Conservation (phyloP, 352 stramenopile genomes). For the Phytophthora palmivora region DNA sequence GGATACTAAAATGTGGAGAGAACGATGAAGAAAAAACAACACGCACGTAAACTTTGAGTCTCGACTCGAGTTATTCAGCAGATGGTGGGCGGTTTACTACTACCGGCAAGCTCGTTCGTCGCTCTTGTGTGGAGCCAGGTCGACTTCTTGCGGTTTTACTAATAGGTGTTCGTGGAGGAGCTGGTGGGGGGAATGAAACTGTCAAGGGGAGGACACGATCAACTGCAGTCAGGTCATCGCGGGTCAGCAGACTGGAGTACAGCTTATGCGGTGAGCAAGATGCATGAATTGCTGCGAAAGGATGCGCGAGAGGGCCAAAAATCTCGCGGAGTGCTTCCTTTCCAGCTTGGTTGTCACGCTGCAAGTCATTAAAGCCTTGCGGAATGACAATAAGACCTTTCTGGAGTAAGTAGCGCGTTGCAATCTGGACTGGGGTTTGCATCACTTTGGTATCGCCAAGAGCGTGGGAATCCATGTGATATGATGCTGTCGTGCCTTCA, state of each 20-base stretch:
- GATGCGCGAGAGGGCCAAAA: slow-evolving; percentile 53
- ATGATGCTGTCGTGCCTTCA: slow-evolving; percentile 37
- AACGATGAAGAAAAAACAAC: slow-evolving; percentile 31
- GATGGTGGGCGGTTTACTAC: slow-evolving; percentile 27
- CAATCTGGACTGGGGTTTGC: slow-evolving; percentile 48
- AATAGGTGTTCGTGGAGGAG: slow-evolving; percentile 20
- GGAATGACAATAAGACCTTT: slow-evolving; percentile 60
- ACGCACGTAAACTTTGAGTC: slow-evolving; percentile 32
- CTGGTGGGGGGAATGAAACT: slow-evolving; percentile 15
- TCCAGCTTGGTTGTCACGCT: slow-evolving; percentile 10
- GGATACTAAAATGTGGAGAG: background rate
- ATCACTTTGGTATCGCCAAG: slow-evolving; percentile 39
- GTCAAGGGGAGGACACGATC: slow-evolving; percentile 44
- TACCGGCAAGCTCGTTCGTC: slow-evolving; percentile 26
- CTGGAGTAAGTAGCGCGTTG: slow-evolving; percentile 58
- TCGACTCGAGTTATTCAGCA: slow-evolving; percentile 38
- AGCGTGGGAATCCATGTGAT: slow-evolving; percentile 38
- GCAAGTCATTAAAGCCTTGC: slow-evolving; percentile 23
- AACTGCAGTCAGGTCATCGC: slow-evolving; percentile 48
- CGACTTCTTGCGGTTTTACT: slow-evolving; percentile 32
- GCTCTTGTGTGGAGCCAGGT: slow-evolving; percentile 38
- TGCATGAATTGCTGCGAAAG: slow-evolving; percentile 45
- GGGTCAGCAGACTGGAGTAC: slow-evolving; percentile 55
- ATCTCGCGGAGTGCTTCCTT: slow-evolving; percentile 33
- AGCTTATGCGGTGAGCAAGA: slow-evolving; percentile 53